Evolutionary conservation across 768 basidiomycete genomes (phyloP), one percentile per base, ranked within the genome.

Genomic region (Leucocoprinus leucothites): DNA sequence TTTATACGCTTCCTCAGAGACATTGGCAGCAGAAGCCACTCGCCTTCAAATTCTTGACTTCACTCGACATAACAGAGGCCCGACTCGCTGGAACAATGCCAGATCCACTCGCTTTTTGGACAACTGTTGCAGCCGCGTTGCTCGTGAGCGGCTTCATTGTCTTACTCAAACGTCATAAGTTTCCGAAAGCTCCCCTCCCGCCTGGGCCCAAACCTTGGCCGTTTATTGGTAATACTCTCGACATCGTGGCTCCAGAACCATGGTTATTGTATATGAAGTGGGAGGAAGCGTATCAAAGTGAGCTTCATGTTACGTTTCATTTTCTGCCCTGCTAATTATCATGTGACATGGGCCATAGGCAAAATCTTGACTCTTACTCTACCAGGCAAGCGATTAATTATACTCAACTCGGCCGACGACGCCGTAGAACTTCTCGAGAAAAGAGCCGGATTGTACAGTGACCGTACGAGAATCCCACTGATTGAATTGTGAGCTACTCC

Each of bases 371-470:
- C 31, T 14, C 19, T 53, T 18, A 53, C 26, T 6, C 34, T 47
- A 6, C 42, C 52, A 13, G 52, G 52, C 21, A 53, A 45, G 19
- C 45, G 52, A 28, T 16, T 53, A 0, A 16, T 36, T 22, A 25
- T 53, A 2, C 26, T 53, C 9, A 53, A 53, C 9, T 22, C 52
- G 2, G 25, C 36, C 9, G 45, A 46, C n/a, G 52, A 53, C 18
- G 52, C 19, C 7, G 16, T 46, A 14, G 52, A 53, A 31, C 46
- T 53, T 24, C 36, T 53, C 6, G 52, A 53, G 45, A 53, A 47
- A 47, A 18, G 52, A 14, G 52, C 52, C 7, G 52, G 22, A 28
- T 24, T 46, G 9, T 53, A 53, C 35, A 53, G 52, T 7, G 52
- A 46, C 18, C 52, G 52, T 26, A 16, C 44, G 1, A 31, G 35